Base-by-base conservation (phyloP, 768 basidiomycete genomes). In the Boletales sp. region DNA sequence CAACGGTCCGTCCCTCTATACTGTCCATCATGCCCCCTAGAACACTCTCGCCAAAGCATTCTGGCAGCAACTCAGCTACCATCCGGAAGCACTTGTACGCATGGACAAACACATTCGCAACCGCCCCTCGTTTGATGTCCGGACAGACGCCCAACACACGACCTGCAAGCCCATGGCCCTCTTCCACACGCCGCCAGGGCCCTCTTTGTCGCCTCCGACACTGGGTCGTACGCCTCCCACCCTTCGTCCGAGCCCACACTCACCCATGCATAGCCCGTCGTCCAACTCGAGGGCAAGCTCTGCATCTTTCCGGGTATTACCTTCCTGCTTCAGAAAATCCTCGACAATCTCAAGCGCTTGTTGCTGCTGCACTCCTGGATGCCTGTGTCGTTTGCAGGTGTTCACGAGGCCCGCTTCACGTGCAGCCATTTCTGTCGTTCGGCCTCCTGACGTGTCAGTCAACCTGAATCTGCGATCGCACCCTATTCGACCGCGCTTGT, bases 261-360 rank as follows among this genome's bases (percentile, higher is more conserved):
- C 46, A 48, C 44, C 0, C 48, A 2, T 40, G 12, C 30, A 0
- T 57, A 90, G 88, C 94, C 94, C 19, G 90, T 97, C 12, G 84
- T 95, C 1, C 78, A 92, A n/a, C 74, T 97, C 3, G 81, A 81
- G 58, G 87, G 88, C 21, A 94, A 89, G 70, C 75, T 97, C 14
- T 95, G 91, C 68, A 74, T 97, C 29, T 86, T 97, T 69, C 94
- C 94, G 0, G 94, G 94, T 27, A 90, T 97, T 40, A 94, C 94
- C 0, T 69, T 74, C 4, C 75, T 95, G 27, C 95, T 94, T 71
- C 82, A 87, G 59, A 81, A 80, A 66, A 86, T 97, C 76, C 70
- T 97, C 32, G 78, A 83, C 47, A 82, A 78, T 17, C 71, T 94
- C 18, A 80, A 80, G 13, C 81, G 81, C 9, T 90, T 83, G 64